These are phyloP conservation scores for Novakomyces olei DNA, from an alignment of 805 yeast genomes.

Conservation along the genomic window DNA sequence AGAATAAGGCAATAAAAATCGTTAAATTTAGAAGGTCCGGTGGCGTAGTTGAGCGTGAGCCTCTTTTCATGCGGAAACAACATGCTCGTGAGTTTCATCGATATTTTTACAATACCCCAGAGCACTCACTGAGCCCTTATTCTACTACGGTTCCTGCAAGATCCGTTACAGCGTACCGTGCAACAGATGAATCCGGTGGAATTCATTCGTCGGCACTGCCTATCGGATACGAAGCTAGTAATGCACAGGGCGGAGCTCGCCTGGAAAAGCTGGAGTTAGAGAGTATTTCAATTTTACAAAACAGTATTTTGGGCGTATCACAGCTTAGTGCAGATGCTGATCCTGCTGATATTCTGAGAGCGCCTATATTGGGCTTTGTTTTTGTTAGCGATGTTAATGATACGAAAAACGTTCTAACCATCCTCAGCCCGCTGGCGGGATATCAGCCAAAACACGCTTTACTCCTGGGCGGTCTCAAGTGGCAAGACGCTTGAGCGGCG, in stretches of 20 bases:
- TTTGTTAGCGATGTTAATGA: conserved; percentile 45
- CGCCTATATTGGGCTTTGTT: conserved; percentile 40
- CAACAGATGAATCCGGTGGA: conserved; percentile 14
- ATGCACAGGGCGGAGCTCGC: conserved; percentile 6
- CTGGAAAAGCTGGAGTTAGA: conserved; percentile 12
- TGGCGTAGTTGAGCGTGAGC: conserved; percentile 60
- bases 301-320: conserved; percentile 48
- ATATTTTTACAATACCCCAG: conserved; percentile 65
- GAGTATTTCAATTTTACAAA: conserved; percentile 31
- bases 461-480: conserved; percentile 57
- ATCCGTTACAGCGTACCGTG: conserved; percentile 40
- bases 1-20: conserved; percentile 17
- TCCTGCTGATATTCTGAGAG: conserved; percentile 25
- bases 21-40: conserved; percentile 48
- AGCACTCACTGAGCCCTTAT: conserved; percentile 57
- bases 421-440: conserved; percentile 76
- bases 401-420: conserved; percentile 37
- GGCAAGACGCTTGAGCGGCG: conserved; percentile 49
- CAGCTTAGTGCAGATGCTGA: conserved; percentile 28
- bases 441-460: conserved; percentile 53
- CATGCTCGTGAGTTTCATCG: conserved; percentile 66
- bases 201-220: conserved; percentile 15
- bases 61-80: conserved; percentile 37
- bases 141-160: conserved; percentile 50
- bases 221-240: conserved; percentile 16